A percentile compares a stretch with the other conserved stretches of the same genome.
phyloP scores from a whole-genome alignment of 768 basidiomycete species.

The Russula dissimulans region DNA sequence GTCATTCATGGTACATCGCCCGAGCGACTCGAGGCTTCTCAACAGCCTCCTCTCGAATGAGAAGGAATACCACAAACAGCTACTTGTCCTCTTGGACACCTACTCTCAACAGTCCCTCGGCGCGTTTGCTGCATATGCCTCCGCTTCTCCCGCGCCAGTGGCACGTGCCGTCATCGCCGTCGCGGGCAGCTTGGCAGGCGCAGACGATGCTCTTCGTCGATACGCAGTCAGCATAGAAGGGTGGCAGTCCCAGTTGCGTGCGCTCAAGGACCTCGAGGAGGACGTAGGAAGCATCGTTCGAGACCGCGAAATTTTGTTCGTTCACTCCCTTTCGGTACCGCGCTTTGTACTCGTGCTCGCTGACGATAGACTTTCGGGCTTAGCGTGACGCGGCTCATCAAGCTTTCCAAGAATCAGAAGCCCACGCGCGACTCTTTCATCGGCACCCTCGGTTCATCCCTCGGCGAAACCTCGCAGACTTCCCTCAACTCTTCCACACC shows the following conservation, averaged over 20 bases:
- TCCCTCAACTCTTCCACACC: slow-evolving; percentile 19
- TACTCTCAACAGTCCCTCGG: slow-evolving; percentile 52
- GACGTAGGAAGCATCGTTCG: slow-evolving; percentile 60
- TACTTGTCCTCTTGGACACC: slow-evolving; percentile 43
- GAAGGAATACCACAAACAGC: slow-evolving; percentile 60
- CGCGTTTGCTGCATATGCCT: slow-evolving; percentile 64
- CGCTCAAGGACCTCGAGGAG: slow-evolving; percentile 59
- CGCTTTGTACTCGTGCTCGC: background rate
- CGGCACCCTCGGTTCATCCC: slow-evolving; percentile 35
- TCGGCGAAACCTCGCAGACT: slow-evolving; percentile 25
- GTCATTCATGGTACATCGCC: slow-evolving; percentile 55
- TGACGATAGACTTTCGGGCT: background rate
- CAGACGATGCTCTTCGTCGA: slow-evolving; percentile 57
- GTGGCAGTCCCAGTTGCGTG: slow-evolving; percentile 54
- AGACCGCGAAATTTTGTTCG: slow-evolving; percentile 73
- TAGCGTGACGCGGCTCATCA: slow-evolving; percentile 73
- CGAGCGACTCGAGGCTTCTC: slow-evolving; percentile 66
- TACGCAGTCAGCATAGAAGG: slow-evolving; percentile 54
- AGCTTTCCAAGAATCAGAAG: slow-evolving; percentile 57
- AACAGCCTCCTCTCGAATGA: slow-evolving; percentile 58
- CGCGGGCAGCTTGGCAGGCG: slow-evolving; percentile 47
- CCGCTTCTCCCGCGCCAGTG: slow-evolving; percentile 48
- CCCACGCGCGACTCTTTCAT: slow-evolving; percentile 31
- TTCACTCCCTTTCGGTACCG: background rate
- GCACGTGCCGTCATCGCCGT: slow-evolving; percentile 46